These are phyloP conservation scores for Pseudogymnoascus sp. DNA, from an alignment of 2,329 filamentous ascomycete species.

Conservation along the genomic window DNA sequence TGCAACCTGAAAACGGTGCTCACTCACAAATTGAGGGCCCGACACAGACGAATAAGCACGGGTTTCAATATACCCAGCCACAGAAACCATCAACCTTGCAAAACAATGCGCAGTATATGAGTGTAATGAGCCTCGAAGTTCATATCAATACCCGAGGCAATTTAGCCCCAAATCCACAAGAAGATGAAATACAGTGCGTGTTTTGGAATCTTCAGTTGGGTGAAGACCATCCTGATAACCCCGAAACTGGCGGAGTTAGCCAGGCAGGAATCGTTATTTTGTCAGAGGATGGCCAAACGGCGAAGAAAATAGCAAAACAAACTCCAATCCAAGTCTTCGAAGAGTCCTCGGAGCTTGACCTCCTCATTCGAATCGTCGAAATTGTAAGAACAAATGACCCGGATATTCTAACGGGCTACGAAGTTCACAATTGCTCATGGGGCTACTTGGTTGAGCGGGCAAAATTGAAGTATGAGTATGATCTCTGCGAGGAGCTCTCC, in stretches of 20 bases:
- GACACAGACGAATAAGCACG: slow-evolving; percentile 72
- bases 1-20: slow-evolving; percentile 25
- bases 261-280: slow-evolving; percentile 65
- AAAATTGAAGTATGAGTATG: slow-evolving; percentile 74
- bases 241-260: slow-evolving; percentile 39
- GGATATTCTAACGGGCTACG: slow-evolving; percentile 88
- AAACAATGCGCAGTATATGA: slow-evolving; percentile 90
- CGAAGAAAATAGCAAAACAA: slow-evolving; percentile 53
- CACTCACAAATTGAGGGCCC: slow-evolving; percentile 83
- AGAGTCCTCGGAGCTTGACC: slow-evolving; percentile 72
- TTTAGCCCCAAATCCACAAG: slow-evolving; percentile 77
- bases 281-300: slow-evolving; percentile 50
- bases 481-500: slow-evolving; percentile 85
- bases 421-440: slow-evolving; percentile 91
- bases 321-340: slow-evolving; percentile 57
- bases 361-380: slow-evolving; percentile 78
- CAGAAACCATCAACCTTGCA: slow-evolving; percentile 65
- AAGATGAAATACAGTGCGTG: slow-evolving; percentile 79
- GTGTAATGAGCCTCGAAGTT: slow-evolving; percentile 85
- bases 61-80: slow-evolving; percentile 79
- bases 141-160: slow-evolving; percentile 81
- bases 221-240: slow-evolving; percentile 46
- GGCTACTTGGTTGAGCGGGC: slow-evolving; percentile 91
- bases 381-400: slow-evolving; percentile 79
- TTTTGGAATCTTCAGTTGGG: slow-evolving; percentile 87